phyloP scores from a whole-genome alignment of 202 grass and related monocot genomes.

The Digitaria exilis region DNA sequence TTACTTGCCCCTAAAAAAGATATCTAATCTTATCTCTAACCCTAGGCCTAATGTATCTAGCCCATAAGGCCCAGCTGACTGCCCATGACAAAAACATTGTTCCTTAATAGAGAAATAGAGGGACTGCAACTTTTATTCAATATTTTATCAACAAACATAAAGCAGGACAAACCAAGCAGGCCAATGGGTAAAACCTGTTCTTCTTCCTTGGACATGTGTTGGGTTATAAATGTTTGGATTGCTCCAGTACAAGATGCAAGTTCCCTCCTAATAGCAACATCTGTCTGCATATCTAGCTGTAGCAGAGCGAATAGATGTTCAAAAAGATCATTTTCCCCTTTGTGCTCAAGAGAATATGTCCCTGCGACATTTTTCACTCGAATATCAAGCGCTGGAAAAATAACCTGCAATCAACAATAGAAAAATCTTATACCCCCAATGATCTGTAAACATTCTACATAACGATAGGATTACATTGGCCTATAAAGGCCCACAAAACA shows the following conservation, averaged over 20 bases:
- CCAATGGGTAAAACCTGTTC: conserved; percentile 62
- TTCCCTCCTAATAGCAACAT: conserved; percentile 65
- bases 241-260: conserved; percentile 87
- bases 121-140: not conserved
- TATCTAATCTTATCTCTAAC: too few species aligned
- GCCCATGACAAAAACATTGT: too few species aligned
- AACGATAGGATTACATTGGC: not conserved
- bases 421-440: conserved; percentile 10
- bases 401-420: conserved; percentile 63
- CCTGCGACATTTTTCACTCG: conserved; percentile 92
- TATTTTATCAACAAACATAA: not conserved
- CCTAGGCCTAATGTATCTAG: too few species aligned
- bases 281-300: conserved; percentile 50
- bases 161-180: not conserved
- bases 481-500: not conserved
- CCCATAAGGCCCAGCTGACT: too few species aligned
- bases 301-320: conserved; percentile 63
- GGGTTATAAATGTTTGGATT: conserved; percentile 73
- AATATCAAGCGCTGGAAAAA: conserved; percentile 94
- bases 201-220: conserved; percentile 99
- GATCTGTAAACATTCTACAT: not conserved
- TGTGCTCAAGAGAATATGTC: conserved; percentile 94
- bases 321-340: conserved; percentile 85
- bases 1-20: too few species aligned
- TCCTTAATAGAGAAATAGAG: conserved; percentile 30